Conservation (phyloP, 2,329 filamentous ascomycete genomes). For the Zarea fungicola region DNA sequence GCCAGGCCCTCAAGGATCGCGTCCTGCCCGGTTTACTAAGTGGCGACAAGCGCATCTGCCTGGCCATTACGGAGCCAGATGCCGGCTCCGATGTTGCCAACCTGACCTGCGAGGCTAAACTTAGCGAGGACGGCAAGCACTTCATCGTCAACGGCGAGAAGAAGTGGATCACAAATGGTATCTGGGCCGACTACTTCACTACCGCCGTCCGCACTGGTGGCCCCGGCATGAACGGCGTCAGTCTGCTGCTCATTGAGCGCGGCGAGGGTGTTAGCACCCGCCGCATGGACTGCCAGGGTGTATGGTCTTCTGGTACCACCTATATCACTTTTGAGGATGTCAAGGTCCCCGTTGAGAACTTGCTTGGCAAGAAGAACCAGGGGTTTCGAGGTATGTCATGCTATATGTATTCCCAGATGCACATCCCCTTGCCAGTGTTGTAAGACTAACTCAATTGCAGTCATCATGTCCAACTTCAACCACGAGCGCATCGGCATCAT, state of each 20-base stretch:
- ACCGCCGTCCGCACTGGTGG: slow-evolving; percentile 88
- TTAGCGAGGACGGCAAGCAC: slow-evolving; percentile 93
- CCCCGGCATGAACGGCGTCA: slow-evolving; percentile 87
- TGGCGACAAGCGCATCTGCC: slow-evolving; percentile 94
- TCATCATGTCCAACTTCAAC: slow-evolving; percentile 99
- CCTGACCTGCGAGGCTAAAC: slow-evolving; percentile 89
- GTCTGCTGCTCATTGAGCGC: slow-evolving; percentile 87
- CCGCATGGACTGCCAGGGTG: slow-evolving; percentile 97
- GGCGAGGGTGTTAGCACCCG: slow-evolving; percentile 84
- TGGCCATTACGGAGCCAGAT: slow-evolving; percentile 96
- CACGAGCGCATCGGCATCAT: slow-evolving; percentile 98
- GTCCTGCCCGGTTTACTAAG: slow-evolving; percentile 83
- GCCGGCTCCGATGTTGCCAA: slow-evolving; percentile 94
- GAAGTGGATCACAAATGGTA: slow-evolving; percentile 99
- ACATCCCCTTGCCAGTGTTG: no score
- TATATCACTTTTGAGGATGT: slow-evolving; percentile 99
- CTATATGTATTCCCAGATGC: no score
- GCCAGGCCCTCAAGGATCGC: slow-evolving; percentile 76
- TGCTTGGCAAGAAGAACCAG: slow-evolving; percentile 96
- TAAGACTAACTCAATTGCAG: no score
- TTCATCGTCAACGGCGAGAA: slow-evolving; percentile 99
- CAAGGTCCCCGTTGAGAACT: slow-evolving; percentile 98
- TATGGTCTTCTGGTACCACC: slow-evolving; percentile 91
- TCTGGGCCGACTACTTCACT: slow-evolving; percentile 97
- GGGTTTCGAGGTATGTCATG: slow-evolving; percentile 65